phyloP scores from a whole-genome alignment of 169 alveolate genomes.

The Besnoitia besnoiti region DNA sequence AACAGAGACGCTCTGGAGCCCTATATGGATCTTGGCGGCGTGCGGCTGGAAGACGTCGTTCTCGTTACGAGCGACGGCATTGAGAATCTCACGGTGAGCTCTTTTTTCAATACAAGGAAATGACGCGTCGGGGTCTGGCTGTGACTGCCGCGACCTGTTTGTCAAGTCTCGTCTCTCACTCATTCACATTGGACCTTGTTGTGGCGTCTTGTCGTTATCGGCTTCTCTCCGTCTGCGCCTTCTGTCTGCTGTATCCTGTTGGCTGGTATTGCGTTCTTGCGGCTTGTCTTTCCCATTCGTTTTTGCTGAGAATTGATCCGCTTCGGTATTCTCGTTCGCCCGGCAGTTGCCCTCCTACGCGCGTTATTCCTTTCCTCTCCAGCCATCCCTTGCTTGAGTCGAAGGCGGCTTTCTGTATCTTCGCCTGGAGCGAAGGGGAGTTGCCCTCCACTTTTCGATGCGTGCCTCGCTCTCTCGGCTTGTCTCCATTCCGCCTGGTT shows the following conservation, averaged over 20 bases:
- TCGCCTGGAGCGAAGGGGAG: too few relatives aligned
- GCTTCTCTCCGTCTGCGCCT: neutral
- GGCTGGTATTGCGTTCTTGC: too few relatives aligned
- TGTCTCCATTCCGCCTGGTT: too few relatives aligned
- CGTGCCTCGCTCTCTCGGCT: too few relatives aligned
- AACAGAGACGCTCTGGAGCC: constrained; percentile 73
- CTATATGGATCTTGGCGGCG: constrained; percentile 85
- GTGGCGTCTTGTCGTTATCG: neutral
- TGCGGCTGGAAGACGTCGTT: constrained; percentile 90
- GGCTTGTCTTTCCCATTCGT: too few relatives aligned
- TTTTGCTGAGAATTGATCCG: too few relatives aligned
- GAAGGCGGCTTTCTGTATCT: too few relatives aligned
- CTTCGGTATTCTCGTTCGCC: too few relatives aligned
- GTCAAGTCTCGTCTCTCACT: neutral
- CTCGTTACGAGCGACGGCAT: constrained; percentile 81
- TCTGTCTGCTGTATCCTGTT: too few relatives aligned
- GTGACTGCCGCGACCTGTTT: neutral
- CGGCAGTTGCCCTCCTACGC: too few relatives aligned
- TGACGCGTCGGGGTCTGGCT: neutral
- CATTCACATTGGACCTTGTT: neutral
- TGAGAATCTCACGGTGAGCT: constrained; percentile 74
- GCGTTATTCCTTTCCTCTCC: neutral
- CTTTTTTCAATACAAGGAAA: neutral
- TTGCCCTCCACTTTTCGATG: too few relatives aligned
- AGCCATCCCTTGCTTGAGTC: neutral